Percentiles rank a stretch among this genome's conserved stretches.
Evolutionary conservation across 139 green algal species (phyloP).

Genomic region (Medakamo hakoo): DNA sequence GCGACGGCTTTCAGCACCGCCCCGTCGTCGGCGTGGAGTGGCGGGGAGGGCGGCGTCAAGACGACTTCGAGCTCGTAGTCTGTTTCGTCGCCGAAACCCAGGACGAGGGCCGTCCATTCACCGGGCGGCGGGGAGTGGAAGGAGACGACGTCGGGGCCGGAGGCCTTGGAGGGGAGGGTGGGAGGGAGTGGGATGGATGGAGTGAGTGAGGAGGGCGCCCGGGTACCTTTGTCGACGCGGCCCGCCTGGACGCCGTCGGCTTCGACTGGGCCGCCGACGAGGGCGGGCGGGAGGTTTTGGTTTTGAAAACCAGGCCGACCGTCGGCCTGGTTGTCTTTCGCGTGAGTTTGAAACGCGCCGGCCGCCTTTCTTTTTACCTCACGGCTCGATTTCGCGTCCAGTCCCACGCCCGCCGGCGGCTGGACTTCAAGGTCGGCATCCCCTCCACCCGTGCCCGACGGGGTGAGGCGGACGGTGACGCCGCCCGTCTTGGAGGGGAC

Average conservation of each 20-base stretch:
- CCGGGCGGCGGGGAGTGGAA: background rate
- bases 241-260: slow-evolving; percentile 25
- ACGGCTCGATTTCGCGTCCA: background rate
- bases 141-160: background rate
- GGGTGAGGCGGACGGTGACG: background rate
- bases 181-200: background rate
- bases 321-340: too few relatives aligned
- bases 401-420: too few relatives aligned
- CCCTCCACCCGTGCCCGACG: background rate
- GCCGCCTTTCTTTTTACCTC: too few relatives aligned
- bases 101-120: background rate
- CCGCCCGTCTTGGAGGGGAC: background rate
- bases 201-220: too few relatives aligned
- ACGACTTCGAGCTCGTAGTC: background rate
- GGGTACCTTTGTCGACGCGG: too few relatives aligned
- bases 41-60: background rate
- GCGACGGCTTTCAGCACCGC: background rate
- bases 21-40: background rate
- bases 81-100: background rate
- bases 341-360: too few relatives aligned
- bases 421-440: background rate
- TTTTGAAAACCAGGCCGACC: too few relatives aligned
- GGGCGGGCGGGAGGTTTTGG: too few relatives aligned
- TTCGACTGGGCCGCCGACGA: slow-evolving; percentile 18
- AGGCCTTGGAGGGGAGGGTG: background rate